These are phyloP conservation scores for Oenanthe javanica DNA, from an alignment of 140 eudicot species.

Conservation along the genomic window DNA sequence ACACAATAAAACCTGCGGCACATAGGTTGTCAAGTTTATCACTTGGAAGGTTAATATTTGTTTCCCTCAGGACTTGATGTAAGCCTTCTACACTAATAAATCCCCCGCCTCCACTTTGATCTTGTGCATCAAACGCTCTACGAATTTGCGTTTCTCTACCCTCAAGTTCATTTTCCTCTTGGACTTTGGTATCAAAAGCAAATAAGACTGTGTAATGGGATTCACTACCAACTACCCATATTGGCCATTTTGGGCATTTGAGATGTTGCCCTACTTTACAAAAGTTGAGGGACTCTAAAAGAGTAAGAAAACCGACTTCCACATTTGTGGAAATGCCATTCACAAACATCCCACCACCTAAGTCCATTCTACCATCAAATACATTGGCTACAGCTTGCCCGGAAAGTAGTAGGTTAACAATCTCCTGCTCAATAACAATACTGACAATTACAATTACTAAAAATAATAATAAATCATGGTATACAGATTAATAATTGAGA, in stretches of 20 bases:
- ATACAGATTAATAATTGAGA: neutral
- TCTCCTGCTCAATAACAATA: conserved; percentile 52
- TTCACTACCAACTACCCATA: conserved; percentile 95
- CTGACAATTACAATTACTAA: neutral
- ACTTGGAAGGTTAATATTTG: conserved; percentile 49
- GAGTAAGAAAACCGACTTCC: conserved; percentile 92
- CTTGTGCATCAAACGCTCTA: conserved; percentile 88
- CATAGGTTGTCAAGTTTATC: conserved; percentile 66
- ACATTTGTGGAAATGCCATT: conserved; percentile 71
- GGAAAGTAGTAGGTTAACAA: conserved; percentile 86
- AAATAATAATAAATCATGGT: neutral
- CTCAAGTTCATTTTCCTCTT: conserved; percentile 89
- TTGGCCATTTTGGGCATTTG: conserved; percentile 93
- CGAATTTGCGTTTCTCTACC: conserved; percentile 71
- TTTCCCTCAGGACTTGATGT: conserved; percentile 66
- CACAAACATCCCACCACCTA: conserved; percentile 96
- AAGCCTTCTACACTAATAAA: conserved; percentile 86
- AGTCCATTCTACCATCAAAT: conserved; percentile 85
- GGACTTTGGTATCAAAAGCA: conserved; percentile 70
- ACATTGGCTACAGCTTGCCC: conserved; percentile 94
- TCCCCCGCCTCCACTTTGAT: conserved; percentile 98
- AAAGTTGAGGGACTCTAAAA: conserved; percentile 76
- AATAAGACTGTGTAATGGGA: conserved; percentile 90
- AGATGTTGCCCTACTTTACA: conserved; percentile 80
- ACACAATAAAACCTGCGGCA: conserved; percentile 72